Evolutionary conservation across 306 rosid genomes (phyloP).

Genomic region (Gastrolobium villosum): DNA sequence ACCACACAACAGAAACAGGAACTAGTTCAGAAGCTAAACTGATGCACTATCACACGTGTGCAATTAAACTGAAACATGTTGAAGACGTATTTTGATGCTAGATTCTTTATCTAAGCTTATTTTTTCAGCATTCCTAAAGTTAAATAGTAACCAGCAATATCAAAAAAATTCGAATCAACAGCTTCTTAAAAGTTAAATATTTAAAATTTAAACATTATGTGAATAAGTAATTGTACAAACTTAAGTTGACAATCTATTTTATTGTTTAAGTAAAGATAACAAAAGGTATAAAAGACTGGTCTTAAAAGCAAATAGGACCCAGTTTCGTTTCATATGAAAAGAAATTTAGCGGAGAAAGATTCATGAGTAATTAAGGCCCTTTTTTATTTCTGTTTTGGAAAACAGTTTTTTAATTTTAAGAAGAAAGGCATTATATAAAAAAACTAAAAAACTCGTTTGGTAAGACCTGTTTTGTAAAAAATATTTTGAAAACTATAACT

Average conservation of each 20-base stretch:
- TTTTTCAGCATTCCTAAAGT: background rate
- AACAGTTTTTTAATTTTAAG: too few species aligned
- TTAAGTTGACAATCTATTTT: slow-evolving; percentile 18
- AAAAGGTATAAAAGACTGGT: background rate
- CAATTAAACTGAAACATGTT: background rate
- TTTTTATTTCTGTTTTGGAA: too few species aligned
- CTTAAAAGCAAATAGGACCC: background rate
- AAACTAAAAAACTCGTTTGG: too few species aligned
- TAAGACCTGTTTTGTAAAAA: too few species aligned
- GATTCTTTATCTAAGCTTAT: background rate
- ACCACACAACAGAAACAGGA: background rate
- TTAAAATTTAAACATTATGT: background rate
- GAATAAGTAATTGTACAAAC: background rate
- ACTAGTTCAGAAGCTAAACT: too few species aligned
- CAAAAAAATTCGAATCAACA: background rate
- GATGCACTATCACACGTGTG: background rate
- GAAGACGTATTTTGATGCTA: background rate
- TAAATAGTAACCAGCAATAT: background rate
- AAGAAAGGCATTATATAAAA: too few species aligned
- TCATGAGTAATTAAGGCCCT: background rate
- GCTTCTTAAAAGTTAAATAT: background rate
- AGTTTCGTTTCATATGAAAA: background rate
- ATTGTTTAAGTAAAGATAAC: background rate
- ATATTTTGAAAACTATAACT: too few species aligned
- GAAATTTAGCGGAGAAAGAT: background rate